These are phyloP conservation scores for Plenodomus lindquistii DNA, from an alignment of 2,329 filamentous ascomycete genomes.

Conservation along the genomic window DNA sequence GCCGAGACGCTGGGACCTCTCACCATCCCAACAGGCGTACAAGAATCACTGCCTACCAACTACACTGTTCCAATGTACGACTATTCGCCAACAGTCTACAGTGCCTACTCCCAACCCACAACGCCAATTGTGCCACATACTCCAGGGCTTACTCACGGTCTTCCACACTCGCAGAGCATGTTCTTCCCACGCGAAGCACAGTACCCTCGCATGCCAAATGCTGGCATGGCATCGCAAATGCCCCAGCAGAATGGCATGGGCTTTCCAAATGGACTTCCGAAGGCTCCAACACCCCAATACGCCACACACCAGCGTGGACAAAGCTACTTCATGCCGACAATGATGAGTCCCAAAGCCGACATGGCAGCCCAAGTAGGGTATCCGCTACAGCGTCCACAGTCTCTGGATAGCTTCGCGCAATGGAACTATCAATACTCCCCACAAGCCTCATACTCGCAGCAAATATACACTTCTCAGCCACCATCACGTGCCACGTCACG, in stretches of 20 bases:
- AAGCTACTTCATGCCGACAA: constrained; percentile 22
- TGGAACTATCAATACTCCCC: constrained; percentile 23
- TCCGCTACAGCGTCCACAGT: constrained; percentile 28
- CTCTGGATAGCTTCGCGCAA: constrained; percentile 29
- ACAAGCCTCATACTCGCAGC: constrained; percentile 25
- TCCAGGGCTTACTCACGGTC: constrained; percentile 22
- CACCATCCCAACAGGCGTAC: constrained; percentile 16
- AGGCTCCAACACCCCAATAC: constrained; percentile 13
- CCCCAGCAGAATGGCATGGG: constrained; percentile 14
- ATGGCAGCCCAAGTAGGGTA: constrained; percentile 21
- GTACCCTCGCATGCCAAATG: constrained; percentile 15
- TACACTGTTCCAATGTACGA: constrained; percentile 23
- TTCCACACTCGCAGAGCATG: constrained; percentile 23
- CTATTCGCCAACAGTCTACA: constrained; percentile 25
- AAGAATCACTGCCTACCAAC: constrained; percentile 19
- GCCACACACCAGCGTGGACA: constrained; percentile 23
- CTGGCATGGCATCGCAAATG: constrained; percentile 9
- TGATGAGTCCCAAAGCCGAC: constrained; percentile 26
- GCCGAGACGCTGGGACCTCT: constrained; percentile 24
- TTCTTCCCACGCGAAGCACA: constrained; percentile 22
- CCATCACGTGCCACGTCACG: constrained; percentile 26
- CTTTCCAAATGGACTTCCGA: constrained; percentile 14
- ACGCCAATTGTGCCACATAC: constrained; percentile 26
- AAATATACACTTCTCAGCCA: constrained; percentile 31
- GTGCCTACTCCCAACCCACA: constrained; percentile 32